Conservation (phyloP, 345 rosid species). For the Xanthoceras sorbifolium region DNA sequence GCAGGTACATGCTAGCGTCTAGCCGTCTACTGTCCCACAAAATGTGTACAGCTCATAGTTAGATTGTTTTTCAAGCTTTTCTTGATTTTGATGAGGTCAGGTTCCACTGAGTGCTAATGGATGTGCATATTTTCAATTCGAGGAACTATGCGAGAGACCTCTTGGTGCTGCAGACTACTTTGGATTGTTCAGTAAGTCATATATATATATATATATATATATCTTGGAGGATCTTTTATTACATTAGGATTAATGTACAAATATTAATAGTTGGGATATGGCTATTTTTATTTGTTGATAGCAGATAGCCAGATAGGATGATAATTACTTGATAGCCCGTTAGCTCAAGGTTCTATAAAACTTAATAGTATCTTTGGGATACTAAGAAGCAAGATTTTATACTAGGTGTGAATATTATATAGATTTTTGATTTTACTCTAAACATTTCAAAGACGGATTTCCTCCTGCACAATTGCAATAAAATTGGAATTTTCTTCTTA, state of each 20-base stretch:
- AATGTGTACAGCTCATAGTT: not conserved
- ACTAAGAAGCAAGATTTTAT: not conserved
- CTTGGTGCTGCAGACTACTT: constrained; percentile 99
- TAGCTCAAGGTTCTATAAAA: not conserved
- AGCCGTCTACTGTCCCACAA: not conserved
- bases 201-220: constrained; percentile 4
- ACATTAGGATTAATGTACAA: not conserved
- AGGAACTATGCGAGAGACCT: constrained; percentile 89
- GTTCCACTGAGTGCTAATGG: constrained; percentile 84
- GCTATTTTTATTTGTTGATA: constrained; percentile 4
- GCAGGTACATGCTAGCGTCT: constrained; percentile 48
- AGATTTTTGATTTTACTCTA: not conserved
- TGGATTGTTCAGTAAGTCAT: constrained; percentile 88
- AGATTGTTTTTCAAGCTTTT: not conserved
- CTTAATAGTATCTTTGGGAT: not conserved
- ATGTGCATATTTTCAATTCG: constrained; percentile 87
- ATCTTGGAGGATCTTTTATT: constrained; percentile 7
- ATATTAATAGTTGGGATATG: not conserved
- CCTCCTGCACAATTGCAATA: not conserved
- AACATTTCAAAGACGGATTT: not conserved
- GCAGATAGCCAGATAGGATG: not conserved
- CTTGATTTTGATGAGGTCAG: constrained; percentile 36
- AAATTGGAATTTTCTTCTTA: not conserved
- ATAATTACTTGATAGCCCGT: not conserved
- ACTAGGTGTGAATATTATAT: not conserved